Percentiles rank a stretch among this genome's conserved stretches.
Evolutionary conservation across 148 eudicot genomes (phyloP).

Genomic region (Rhododendron vialii): DNA sequence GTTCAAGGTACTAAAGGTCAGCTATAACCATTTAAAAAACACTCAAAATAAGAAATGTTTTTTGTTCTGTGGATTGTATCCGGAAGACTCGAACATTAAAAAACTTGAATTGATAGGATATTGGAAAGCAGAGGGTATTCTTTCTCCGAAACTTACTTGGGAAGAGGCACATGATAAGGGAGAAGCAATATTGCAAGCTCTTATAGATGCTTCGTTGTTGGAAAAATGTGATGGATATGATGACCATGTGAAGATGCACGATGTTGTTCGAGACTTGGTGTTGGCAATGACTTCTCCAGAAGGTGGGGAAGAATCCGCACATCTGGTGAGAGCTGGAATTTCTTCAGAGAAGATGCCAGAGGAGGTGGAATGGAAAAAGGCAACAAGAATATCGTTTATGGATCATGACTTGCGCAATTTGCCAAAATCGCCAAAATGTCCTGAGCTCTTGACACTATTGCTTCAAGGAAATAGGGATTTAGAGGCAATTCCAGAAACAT

Average conservation of each 20-base stretch:
- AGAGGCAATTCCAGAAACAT: neutral
- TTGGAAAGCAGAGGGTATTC: neutral
- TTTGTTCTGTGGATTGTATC: conserved; percentile 6
- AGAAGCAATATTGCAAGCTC: neutral
- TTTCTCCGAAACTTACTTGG: neutral
- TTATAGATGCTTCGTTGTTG: too few relatives aligned
- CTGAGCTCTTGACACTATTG: neutral
- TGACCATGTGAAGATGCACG: neutral
- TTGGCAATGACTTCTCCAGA: neutral
- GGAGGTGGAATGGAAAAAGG: too few relatives aligned
- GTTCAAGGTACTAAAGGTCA: neutral
- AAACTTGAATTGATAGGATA: neutral
- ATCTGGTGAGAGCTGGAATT: too few relatives aligned
- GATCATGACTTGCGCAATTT: neutral
- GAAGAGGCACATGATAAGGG: neutral
- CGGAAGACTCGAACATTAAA: neutral
- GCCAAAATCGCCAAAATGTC: neutral
- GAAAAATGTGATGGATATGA: too few relatives aligned
- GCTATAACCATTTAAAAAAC: neutral
- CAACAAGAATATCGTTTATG: too few relatives aligned
- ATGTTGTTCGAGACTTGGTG: neutral
- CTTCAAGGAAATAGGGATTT: neutral
- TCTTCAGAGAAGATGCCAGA: too few relatives aligned
- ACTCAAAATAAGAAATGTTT: neutral
- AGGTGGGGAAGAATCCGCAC: neutral